Conservation (phyloP, 108 stramenopile genomes). For the Epithemia pelagica region DNA sequence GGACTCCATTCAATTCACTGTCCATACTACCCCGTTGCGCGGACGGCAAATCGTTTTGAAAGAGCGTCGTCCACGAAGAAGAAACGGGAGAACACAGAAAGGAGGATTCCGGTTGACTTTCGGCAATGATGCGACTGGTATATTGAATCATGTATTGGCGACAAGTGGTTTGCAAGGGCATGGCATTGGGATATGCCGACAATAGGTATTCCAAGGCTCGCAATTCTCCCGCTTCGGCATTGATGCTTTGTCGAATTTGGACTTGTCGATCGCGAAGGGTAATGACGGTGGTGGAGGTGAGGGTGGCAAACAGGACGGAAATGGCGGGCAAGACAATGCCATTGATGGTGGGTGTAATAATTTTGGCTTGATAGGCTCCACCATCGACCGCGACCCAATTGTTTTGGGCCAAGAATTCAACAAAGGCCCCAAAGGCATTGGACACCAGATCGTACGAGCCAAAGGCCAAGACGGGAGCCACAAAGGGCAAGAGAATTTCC, state of each 20-base stretch:
- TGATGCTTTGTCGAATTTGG: slow-evolving; percentile 47
- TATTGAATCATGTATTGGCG: slow-evolving; percentile 52
- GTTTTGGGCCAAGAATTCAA: slow-evolving; percentile 21
- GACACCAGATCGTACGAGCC: slow-evolving; percentile 28
- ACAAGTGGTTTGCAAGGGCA: slow-evolving; percentile 20
- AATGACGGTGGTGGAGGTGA: slow-evolving; percentile 23
- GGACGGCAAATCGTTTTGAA: slow-evolving; percentile 28
- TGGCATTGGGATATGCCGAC: slow-evolving; percentile 31
- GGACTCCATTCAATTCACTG: slow-evolving; percentile 55
- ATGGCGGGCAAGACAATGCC: slow-evolving; percentile 33
- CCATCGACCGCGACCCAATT: slow-evolving; percentile 73
- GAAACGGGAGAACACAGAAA: slow-evolving; percentile 3
- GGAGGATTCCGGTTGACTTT: slow-evolving; percentile 33
- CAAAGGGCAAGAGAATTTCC: slow-evolving; percentile 18
- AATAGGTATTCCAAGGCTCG: slow-evolving; percentile 40
- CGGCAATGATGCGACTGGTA: slow-evolving; percentile 47
- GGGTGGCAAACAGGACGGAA: slow-evolving; percentile 31
- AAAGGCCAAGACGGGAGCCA: slow-evolving; percentile 34
- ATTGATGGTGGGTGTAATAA: slow-evolving; percentile 34
- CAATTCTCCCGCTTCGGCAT: slow-evolving; percentile 62
- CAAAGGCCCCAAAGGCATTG: slow-evolving; percentile 2
- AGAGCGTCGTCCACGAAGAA: too few species aligned
- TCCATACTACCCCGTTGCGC: slow-evolving; percentile 27
- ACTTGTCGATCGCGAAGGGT: slow-evolving; percentile 40
- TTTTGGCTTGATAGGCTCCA: slow-evolving; percentile 58